These are phyloP conservation scores for Candida frijolesensis DNA, from an alignment of 1,139 yeast genomes.

Conservation along the genomic window DNA sequence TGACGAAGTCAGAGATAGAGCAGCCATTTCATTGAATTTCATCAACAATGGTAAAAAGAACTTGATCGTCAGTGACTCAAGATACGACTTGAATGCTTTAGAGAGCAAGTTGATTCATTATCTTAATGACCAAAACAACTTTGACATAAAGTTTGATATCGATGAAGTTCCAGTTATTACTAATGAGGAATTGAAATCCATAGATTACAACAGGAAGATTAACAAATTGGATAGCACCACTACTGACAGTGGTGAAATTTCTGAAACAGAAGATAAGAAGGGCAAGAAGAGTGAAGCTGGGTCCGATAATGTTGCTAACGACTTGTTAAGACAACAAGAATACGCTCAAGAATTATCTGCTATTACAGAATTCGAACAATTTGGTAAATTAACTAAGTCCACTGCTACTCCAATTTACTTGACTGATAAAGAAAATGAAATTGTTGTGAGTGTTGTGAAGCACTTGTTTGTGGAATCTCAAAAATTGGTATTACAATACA, in stretches of 20 bases:
- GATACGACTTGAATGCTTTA: constrained; percentile 72
- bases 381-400: constrained; percentile 77
- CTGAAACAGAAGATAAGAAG: constrained; percentile 10
- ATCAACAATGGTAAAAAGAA: constrained; percentile 53
- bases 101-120: constrained; percentile 78
- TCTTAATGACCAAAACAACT: constrained; percentile 61
- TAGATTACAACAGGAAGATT: constrained; percentile 59
- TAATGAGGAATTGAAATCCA: constrained; percentile 64
- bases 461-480: constrained; percentile 69
- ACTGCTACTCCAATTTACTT: constrained; percentile 62
- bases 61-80: constrained; percentile 67
- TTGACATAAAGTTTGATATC: constrained; percentile 70
- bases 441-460: constrained; percentile 81
- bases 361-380: constrained; percentile 68
- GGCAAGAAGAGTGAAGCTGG: constrained; percentile 13
- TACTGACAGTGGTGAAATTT: constrained; percentile 16
- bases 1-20: constrained; percentile 98
- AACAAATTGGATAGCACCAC: constrained; percentile 44
- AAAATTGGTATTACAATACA: constrained; percentile 82
- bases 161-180: constrained; percentile 62
- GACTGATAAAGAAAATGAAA: constrained; percentile 93
- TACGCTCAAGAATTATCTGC: constrained; percentile 67
- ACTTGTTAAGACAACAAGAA: constrained; percentile 56
- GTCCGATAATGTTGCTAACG: constrained; percentile 28
- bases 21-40: constrained; percentile 79